Evolutionary conservation across 306 rosid genomes (phyloP), one percentile per base, ranked within the genome.

Genomic region (Glycine tomentella): DNA sequence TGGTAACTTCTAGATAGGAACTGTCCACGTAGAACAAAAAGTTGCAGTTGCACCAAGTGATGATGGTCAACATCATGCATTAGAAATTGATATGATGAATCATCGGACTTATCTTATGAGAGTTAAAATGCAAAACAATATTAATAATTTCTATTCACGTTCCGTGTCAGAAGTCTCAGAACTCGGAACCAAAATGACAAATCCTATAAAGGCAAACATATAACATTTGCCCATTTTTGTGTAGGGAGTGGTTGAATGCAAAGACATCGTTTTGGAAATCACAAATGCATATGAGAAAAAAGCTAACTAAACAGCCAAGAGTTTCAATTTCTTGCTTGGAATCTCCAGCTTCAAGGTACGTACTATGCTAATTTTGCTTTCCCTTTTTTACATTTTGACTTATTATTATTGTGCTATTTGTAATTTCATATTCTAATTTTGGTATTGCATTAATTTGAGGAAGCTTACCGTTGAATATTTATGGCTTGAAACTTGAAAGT

Each of bases 71-170:
- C 69, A 44, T 59, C 69, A 20, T 8, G 46, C 57, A 45, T 7
- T 53, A 5, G 1, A 13, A 58, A 7, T 25, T 8, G 45, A 25
- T 45, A 6, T 17, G 33, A 59, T 61, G 57, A 75, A 75, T 61
- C 80, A 75, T 59, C 70, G 44, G 59, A 13, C 80, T 75, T 75
- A 75, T 75, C 80, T 58, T 3, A 31, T 17, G 13, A n/a, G 49
- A 13, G 14, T 0, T 40, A 66, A 6, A 65, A n/a, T 13, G 14
- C 20, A 13, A 64, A 64, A 64, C 3, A 7, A 49, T 34, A 5
- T 63, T 4, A 11, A 5, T 10, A 2, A 2, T 2, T 63, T 34
- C 13, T 64, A 13, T 36, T 64, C 14, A 10, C 67, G 55, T 17
- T 38, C 67, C 78, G 38, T 74, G 67, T 56, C 48, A 74, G 53